Evolutionary conservation across 140 eudicot species (phyloP).

Genomic region (Senecio squalidus): DNA sequence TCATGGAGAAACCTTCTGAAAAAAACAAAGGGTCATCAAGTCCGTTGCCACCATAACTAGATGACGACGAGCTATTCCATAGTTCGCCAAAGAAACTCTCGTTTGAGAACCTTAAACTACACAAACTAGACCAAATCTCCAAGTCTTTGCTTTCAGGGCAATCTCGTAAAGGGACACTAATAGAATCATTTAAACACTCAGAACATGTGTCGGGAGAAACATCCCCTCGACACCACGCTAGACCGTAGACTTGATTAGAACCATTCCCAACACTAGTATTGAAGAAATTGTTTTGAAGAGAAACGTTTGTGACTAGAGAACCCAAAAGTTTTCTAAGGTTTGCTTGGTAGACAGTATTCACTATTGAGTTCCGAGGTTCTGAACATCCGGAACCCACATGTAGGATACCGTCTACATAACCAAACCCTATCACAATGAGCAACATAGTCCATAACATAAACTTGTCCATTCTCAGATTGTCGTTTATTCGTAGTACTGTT

Average conservation of each 20-base stretch:
- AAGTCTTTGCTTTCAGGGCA: conserved; percentile 19
- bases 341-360: background rate
- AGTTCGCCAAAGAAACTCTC: conserved; percentile 20
- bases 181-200: conserved; percentile 7
- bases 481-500: background rate
- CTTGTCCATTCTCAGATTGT: conserved; percentile 10
- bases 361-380: conserved; percentile 7
- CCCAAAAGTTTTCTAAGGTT: conserved; percentile 17
- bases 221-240: conserved; percentile 27
- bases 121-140: conserved; percentile 16
- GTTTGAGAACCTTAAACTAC: conserved; percentile 26
- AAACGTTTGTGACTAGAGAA: background rate
- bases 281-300: conserved; percentile 23
- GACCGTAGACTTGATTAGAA: conserved; percentile 18
- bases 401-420: background rate
- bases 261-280: conserved; percentile 20
- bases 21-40: conserved; percentile 20
- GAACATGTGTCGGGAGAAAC: conserved; percentile 20
- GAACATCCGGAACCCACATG: background rate
- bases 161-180: background rate
- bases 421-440: background rate
- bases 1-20: conserved; percentile 27
- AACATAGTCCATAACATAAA: background rate
- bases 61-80: conserved; percentile 18
- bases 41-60: background rate